These are phyloP conservation scores for Chimonanthus salicifolius DNA, from an alignment of 164 flowering plant species.

Conservation along the genomic window DNA sequence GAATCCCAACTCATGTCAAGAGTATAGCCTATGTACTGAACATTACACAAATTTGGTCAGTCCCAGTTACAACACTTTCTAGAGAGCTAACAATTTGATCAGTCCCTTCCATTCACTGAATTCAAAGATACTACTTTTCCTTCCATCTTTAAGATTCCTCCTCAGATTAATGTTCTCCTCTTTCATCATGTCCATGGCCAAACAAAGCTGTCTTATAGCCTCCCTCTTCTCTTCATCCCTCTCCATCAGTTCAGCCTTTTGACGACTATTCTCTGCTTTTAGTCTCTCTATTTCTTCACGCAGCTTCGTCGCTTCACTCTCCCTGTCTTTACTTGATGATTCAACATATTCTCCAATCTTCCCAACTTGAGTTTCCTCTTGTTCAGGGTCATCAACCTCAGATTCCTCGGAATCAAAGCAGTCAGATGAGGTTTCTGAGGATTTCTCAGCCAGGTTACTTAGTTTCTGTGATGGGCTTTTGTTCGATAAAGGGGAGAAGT, in stretches of 20 bases:
- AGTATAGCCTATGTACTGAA: no score
- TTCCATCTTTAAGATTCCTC: constrained; percentile 25
- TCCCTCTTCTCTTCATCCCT: constrained; percentile 93
- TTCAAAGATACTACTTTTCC: constrained; percentile 29
- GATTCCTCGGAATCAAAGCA: constrained; percentile 41
- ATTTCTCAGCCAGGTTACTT: constrained; percentile 6
- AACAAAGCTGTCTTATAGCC: constrained; percentile 72
- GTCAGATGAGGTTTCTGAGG: constrained; percentile 30
- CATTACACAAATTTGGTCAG: no score
- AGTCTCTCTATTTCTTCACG: constrained; percentile 53
- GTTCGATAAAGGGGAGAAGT: constrained; percentile 32
- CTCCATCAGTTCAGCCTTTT: constrained; percentile 37
- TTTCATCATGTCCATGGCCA: constrained; percentile 53
- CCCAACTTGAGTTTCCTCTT: constrained; percentile 25
- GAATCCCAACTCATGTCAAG: no score
- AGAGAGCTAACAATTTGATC: constrained; percentile 8
- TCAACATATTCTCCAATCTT: no score
- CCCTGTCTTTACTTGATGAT: not conserved
- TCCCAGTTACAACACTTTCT: not conserved
- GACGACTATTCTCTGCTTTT: constrained; percentile 45
- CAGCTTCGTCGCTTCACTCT: constrained; percentile 27
- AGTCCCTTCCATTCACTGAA: constrained; percentile 31
- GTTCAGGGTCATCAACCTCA: constrained; percentile 24
- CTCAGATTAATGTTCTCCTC: constrained; percentile 50
- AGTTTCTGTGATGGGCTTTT: constrained; percentile 30